phyloP scores from a whole-genome alignment of 306 rosid species.

The Cicer judaicum region DNA sequence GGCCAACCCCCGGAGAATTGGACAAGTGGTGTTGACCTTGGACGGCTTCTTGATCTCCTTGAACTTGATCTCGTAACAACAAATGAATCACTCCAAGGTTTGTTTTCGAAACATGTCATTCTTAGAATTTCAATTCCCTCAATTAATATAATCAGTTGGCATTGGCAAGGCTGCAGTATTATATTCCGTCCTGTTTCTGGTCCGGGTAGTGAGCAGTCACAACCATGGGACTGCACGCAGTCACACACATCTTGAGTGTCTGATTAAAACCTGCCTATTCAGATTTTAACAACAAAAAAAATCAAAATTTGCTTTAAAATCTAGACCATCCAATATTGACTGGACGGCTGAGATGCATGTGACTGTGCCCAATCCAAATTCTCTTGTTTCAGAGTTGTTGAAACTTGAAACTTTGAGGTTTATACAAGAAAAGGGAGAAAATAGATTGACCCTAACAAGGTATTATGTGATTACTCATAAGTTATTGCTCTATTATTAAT shows the following conservation, averaged over 20 bases:
- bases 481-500: slow-evolving; percentile 17
- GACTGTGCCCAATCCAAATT: too few relatives aligned
- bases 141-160: slow-evolving; percentile 17
- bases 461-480: slow-evolving; percentile 10
- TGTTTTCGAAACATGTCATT: slow-evolving; percentile 53
- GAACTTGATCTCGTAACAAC: slow-evolving; percentile 93
- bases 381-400: slow-evolving; percentile 22
- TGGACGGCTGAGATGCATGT: too few relatives aligned
- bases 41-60: slow-evolving; percentile 92
- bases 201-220: too few relatives aligned
- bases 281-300: too few relatives aligned
- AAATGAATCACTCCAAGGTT: slow-evolving; percentile 80
- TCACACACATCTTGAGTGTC: too few relatives aligned
- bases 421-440: not conserved
- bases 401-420: not conserved
- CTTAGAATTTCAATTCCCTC: slow-evolving; percentile 14
- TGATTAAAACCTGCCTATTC: too few relatives aligned
- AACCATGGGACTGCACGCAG: too few relatives aligned
- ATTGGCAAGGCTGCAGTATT: not conserved
- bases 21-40: slow-evolving; percentile 99
- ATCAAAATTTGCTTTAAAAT: too few relatives aligned
- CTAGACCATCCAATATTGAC: too few relatives aligned
- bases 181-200: slow-evolving; percentile 7
- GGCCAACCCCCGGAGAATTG: slow-evolving; percentile 95
- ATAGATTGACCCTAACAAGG: not conserved